Percentiles rank a stretch among this genome's conserved stretches.
These are phyloP conservation scores for Quillaja saponaria DNA, from an alignment of 306 rosid genomes.

Conservation along the genomic window DNA sequence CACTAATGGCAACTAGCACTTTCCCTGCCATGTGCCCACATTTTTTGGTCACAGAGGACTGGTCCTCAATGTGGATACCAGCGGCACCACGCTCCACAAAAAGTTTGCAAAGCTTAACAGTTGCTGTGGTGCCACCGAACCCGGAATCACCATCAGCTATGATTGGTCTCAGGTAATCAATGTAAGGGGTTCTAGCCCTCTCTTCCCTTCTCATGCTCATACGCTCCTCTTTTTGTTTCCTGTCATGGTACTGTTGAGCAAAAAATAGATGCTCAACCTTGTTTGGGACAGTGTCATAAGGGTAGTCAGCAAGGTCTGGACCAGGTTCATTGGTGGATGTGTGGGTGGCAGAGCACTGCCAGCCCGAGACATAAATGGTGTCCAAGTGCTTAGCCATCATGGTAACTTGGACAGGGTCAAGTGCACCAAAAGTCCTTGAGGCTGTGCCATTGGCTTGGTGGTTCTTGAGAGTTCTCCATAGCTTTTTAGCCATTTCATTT, in stretches of 20 bases:
- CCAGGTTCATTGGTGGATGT: slow-evolving; percentile 93
- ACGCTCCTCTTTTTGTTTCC: slow-evolving; percentile 85
- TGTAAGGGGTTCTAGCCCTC: slow-evolving; percentile 67
- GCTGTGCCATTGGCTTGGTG: slow-evolving; percentile 92
- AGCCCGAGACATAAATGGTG: slow-evolving; percentile 89
- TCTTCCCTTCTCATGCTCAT: slow-evolving; percentile 84
- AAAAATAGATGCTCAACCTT: slow-evolving; percentile 90
- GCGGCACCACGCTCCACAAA: slow-evolving; percentile 97
- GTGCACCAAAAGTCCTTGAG: slow-evolving; percentile 93
- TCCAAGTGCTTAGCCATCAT: slow-evolving; percentile 95
- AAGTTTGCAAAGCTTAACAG: slow-evolving; percentile 93
- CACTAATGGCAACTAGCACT: slow-evolving; percentile 77
- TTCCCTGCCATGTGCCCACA: slow-evolving; percentile 99
- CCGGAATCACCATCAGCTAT: slow-evolving; percentile 95
- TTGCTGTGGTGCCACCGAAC: slow-evolving; percentile 83
- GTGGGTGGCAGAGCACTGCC: slow-evolving; percentile 97
- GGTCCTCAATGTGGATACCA: slow-evolving; percentile 96
- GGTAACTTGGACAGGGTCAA: slow-evolving; percentile 92
- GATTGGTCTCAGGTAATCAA: slow-evolving; percentile 89
- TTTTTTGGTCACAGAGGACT: slow-evolving; percentile 81
- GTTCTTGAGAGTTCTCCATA: slow-evolving; percentile 75
- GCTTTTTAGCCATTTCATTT: slow-evolving; percentile 78
- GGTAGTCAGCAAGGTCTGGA: slow-evolving; percentile 96
- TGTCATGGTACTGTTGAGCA: slow-evolving; percentile 89
- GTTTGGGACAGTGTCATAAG: slow-evolving; percentile 98